phyloP scores from a whole-genome alignment of 192 early-diverging fungal genomes.

The Mortierella hygrophila region DNA sequence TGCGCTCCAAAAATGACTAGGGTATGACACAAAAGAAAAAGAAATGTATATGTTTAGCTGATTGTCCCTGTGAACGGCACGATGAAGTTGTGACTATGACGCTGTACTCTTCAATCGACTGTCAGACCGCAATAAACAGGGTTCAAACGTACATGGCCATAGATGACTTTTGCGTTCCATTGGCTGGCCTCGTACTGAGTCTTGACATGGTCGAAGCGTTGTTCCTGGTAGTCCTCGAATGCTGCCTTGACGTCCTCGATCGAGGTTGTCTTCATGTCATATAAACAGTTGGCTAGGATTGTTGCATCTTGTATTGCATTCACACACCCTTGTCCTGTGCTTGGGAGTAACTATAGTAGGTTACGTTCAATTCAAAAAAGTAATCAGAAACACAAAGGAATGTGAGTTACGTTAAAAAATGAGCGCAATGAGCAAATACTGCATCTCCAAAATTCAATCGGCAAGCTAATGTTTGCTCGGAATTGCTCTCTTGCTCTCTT shows the following conservation, averaged over 20 bases:
- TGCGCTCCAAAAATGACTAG: background rate
- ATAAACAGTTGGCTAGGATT: constrained; percentile 1
- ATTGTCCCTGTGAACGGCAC: too few relatives aligned
- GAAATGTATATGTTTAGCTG: background rate
- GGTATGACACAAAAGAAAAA: background rate
- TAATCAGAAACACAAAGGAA: background rate
- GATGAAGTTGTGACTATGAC: background rate
- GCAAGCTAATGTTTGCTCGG: background rate
- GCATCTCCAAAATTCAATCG: background rate
- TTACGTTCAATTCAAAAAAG: background rate
- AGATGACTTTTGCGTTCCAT: constrained; percentile 8
- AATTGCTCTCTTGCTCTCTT: background rate
- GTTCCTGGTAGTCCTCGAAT: constrained; percentile 2
- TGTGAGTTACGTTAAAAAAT: background rate
- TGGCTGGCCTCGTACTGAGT: constrained; percentile 10
- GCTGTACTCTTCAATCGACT: background rate
- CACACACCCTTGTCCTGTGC: constrained; percentile 11
- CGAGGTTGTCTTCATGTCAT: background rate
- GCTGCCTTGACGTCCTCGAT: background rate
- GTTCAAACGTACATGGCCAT: constrained; percentile 3
- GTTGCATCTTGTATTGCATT: background rate
- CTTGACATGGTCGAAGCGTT: constrained; percentile 9
- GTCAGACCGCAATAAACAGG: too few relatives aligned
- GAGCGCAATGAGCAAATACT: background rate
- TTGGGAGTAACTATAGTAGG: background rate